These are phyloP conservation scores for Trichaptum fuscoviolaceum DNA, from an alignment of 768 basidiomycete species.

Conservation along the genomic window DNA sequence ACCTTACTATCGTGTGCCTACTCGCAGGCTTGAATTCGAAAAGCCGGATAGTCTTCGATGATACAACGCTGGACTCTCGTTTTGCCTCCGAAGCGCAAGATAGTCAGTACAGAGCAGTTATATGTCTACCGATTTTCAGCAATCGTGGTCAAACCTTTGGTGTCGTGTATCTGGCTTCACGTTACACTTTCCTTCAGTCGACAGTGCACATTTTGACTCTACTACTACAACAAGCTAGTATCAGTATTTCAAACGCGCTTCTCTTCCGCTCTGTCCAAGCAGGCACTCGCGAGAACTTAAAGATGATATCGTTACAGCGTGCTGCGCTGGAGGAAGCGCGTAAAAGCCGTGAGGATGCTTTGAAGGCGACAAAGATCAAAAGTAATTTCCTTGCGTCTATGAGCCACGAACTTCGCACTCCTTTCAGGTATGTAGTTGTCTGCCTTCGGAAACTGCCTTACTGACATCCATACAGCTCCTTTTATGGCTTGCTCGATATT, in stretches of 20 bases:
- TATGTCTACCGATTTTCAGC: conserved; percentile 69
- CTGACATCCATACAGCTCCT: conserved; percentile 40
- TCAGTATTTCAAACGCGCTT: conserved; percentile 70
- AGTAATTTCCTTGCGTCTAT: conserved; percentile 74
- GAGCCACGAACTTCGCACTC: conserved; percentile 74
- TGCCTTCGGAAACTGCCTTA: conserved; percentile 6
- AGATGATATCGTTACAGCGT: conserved; percentile 69
- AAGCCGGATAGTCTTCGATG: conserved; percentile 53
- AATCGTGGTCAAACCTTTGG: conserved; percentile 75
- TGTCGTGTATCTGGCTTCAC: conserved; percentile 61
- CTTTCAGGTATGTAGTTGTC: conserved; percentile 50
- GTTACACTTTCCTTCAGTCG: conserved; percentile 57
- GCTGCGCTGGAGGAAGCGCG: conserved; percentile 67
- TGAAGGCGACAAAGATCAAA: conserved; percentile 76
- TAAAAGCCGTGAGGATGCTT: conserved; percentile 63
- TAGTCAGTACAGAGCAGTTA: conserved; percentile 52
- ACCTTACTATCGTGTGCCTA: conserved; percentile 5
- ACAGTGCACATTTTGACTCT: conserved; percentile 57
- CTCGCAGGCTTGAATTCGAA: conserved; percentile 58
- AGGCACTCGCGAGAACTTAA: conserved; percentile 67
- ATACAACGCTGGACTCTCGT: conserved; percentile 58
- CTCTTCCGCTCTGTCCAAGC: conserved; percentile 70
- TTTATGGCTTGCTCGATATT: conserved; percentile 73
- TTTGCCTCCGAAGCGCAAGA: conserved; percentile 66
- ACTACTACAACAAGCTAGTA: conserved; percentile 69